Evolutionary conservation across 2,329 filamentous ascomycete genomes (phyloP).

Genomic region (Sphaceloma murrayae): DNA sequence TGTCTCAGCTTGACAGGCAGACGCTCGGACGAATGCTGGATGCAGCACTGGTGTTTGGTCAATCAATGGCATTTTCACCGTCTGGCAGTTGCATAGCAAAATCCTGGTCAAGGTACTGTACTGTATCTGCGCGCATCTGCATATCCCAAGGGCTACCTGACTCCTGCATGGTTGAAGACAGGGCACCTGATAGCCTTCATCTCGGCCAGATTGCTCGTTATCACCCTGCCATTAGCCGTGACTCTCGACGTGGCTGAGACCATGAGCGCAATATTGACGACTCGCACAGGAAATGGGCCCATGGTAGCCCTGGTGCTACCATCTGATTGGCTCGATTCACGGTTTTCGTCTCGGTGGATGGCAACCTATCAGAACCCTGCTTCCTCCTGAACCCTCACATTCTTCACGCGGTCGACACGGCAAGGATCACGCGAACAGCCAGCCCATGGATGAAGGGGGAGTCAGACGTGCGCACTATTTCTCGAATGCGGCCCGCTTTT

Average conservation of each 20-base stretch:
- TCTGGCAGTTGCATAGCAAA: too few species aligned
- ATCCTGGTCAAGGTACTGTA: too few species aligned
- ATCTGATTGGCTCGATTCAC: constrained; percentile 12
- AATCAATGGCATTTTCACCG: too few species aligned
- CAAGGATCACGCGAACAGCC: constrained; percentile 16
- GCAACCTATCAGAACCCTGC: constrained; percentile 12
- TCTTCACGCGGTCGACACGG: constrained; percentile 8
- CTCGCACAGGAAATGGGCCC: background rate
- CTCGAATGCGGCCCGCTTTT: constrained; percentile 10
- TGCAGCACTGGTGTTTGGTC: too few species aligned
- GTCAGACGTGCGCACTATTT: constrained; percentile 12
- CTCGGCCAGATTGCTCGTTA: constrained; percentile 8
- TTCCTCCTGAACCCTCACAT: constrained; percentile 4
- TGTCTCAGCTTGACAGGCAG: constrained; percentile 13
- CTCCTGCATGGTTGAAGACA: background rate
- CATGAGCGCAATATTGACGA: constrained; percentile 8
- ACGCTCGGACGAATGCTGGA: too few species aligned
- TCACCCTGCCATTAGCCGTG: constrained; percentile 2
- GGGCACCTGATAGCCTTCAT: constrained; percentile 12
- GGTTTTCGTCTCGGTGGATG: constrained; percentile 3
- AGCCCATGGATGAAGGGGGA: constrained; percentile 6
- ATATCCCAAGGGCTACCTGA: background rate
- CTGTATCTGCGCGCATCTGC: too few species aligned
- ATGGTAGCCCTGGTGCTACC: background rate
- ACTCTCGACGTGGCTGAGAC: constrained; percentile 13